Evolutionary conservation across 1,284 basidiomycete species (phyloP).

Genomic region (Tremellales sp.): DNA sequence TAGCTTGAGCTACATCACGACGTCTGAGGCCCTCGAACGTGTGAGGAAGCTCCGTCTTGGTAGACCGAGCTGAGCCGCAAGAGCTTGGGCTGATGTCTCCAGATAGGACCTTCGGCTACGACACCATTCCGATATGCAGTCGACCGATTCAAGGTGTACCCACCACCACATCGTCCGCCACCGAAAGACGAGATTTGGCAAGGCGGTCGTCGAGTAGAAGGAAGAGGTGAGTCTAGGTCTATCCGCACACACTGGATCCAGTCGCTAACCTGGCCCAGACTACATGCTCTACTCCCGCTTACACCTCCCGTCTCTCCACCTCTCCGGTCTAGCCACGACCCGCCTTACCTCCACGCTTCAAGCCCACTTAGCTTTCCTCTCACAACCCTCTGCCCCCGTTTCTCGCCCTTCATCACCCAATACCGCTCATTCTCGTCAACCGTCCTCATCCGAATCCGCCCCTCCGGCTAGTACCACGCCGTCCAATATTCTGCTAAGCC

Average conservation of each 20-base stretch:
- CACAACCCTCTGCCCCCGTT: slow-evolving; percentile 32
- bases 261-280: slow-evolving; percentile 17
- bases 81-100: neutral
- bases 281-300: slow-evolving; percentile 82
- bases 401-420: slow-evolving; percentile 26
- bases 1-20: slow-evolving; percentile 90
- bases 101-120: slow-evolving; percentile 58
- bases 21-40: slow-evolving; percentile 71
- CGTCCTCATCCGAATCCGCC: slow-evolving; percentile 57
- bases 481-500: slow-evolving; percentile 77
- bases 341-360: slow-evolving; percentile 57
- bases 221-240: slow-evolving; percentile 67
- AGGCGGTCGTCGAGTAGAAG: slow-evolving; percentile 69
- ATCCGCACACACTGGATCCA: too few relatives aligned
- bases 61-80: neutral
- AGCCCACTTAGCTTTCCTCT: slow-evolving; percentile 44
- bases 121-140: slow-evolving; percentile 85
- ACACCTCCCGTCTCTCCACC: slow-evolving; percentile 79
- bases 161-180: slow-evolving; percentile 69
- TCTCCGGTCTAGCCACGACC: slow-evolving; percentile 85
- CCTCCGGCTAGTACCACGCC: slow-evolving; percentile 35
- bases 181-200: slow-evolving; percentile 72
- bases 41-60: slow-evolving; percentile 26
- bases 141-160: slow-evolving; percentile 75
- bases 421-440: slow-evolving; percentile 54